Conservation (phyloP, 192 early-diverging fungal species). For the Backusella tuberculispora region DNA sequence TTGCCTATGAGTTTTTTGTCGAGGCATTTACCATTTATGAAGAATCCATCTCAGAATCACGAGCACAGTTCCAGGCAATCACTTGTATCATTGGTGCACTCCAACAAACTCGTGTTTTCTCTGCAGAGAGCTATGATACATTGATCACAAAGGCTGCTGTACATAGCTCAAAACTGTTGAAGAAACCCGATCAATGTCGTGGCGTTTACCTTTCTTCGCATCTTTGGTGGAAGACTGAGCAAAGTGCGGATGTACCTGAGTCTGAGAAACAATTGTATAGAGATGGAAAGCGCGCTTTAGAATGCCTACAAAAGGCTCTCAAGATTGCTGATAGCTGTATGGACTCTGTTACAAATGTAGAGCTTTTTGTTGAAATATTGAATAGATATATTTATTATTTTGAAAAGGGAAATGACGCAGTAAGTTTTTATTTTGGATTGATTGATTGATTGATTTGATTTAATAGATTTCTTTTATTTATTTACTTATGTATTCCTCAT, state of each 20-base stretch:
- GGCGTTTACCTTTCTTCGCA: slow-evolving; percentile 82
- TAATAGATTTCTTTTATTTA: slow-evolving; percentile 15
- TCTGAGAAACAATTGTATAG: slow-evolving; percentile 65
- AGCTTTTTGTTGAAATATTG: slow-evolving; percentile 97
- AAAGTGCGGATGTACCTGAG: slow-evolving; percentile 32
- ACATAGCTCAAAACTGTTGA: slow-evolving; percentile 88
- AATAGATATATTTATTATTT: slow-evolving; percentile 96
- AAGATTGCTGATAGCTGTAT: slow-evolving; percentile 94
- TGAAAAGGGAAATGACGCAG: slow-evolving; percentile 87
- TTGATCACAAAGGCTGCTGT: slow-evolving; percentile 89
- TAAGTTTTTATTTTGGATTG: slow-evolving; percentile 51
- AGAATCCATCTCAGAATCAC: slow-evolving; percentile 92
- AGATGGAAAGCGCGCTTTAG: slow-evolving; percentile 88
- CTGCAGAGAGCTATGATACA: slow-evolving; percentile 93
- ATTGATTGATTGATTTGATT: background rate
- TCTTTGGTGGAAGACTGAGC: slow-evolving; percentile 88
- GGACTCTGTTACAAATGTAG: slow-evolving; percentile 87
- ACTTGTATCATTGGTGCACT: slow-evolving; percentile 87
- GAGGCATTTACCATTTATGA: slow-evolving; percentile 98
- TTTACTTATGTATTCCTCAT: background rate
- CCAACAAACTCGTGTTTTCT: slow-evolving; percentile 81
- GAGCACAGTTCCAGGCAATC: slow-evolving; percentile 89
- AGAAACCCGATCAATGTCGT: slow-evolving; percentile 94
- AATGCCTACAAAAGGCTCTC: slow-evolving; percentile 92
- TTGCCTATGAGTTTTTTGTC: slow-evolving; percentile 97